Evolutionary conservation across 768 basidiomycete species (phyloP).

Genomic region (Mrakia blollopis): DNA sequence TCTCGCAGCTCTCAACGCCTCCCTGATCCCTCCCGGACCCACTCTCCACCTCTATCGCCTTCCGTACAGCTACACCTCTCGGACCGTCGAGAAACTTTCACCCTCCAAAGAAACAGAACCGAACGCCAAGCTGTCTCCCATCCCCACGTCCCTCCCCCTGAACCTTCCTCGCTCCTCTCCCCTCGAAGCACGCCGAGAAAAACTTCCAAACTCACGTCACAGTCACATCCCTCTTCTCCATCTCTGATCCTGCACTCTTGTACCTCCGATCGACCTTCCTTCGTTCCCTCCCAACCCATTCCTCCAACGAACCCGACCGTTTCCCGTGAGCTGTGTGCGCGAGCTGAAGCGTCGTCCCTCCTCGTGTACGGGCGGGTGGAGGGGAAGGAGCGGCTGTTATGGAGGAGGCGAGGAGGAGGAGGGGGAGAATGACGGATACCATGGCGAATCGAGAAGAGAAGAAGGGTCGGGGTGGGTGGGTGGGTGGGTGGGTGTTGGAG

Average conservation of each 20-base stretch:
- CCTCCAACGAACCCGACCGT: not conserved
- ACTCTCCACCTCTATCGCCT: not conserved
- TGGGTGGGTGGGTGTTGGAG: not conserved
- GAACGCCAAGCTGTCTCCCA: not conserved
- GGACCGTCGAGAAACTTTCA: not conserved
- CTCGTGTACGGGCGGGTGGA: not conserved
- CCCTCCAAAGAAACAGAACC: not conserved
- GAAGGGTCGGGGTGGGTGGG: not conserved
- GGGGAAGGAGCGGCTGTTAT: not conserved
- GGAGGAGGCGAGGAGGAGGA: not conserved
- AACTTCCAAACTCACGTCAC: not conserved
- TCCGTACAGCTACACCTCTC: not conserved
- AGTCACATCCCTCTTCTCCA: not conserved
- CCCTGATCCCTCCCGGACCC: not conserved
- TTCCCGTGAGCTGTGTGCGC: slow-evolving; percentile 8
- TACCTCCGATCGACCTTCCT: slow-evolving; percentile 4
- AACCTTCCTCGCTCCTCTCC: not conserved
- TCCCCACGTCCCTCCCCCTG: not conserved
- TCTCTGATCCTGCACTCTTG: not conserved
- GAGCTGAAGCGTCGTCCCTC: not conserved
- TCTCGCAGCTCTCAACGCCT: not conserved
- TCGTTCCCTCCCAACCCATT: slow-evolving; percentile 1
- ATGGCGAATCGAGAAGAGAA: not conserved
- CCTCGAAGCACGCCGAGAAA: not conserved
- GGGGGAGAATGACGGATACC: not conserved